Percentiles rank a stretch among this genome's conserved stretches.
phyloP scores from a whole-genome alignment of 768 basidiomycete species.

The Boletus speciosus region DNA sequence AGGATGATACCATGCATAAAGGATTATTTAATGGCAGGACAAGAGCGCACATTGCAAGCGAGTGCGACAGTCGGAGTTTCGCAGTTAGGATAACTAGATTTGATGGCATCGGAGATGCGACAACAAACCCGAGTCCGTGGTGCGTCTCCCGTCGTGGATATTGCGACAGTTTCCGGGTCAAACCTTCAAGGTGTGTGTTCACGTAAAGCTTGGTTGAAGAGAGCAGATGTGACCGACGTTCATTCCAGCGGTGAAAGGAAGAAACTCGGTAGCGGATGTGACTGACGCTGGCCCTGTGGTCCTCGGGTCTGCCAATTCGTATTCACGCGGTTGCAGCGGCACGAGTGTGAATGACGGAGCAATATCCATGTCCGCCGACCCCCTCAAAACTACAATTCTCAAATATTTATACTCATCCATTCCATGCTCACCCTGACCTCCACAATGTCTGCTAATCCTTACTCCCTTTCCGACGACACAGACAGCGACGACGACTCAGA shows the following conservation, averaged over 20 bases:
- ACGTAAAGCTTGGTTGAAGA: constrained; percentile 10
- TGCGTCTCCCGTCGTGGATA: background rate
- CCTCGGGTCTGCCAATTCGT: constrained; percentile 23
- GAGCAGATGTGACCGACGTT: no score
- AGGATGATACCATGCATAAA: constrained; percentile 2
- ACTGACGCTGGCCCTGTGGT: background rate
- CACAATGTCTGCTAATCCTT: constrained; percentile 14
- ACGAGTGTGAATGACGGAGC: constrained; percentile 27
- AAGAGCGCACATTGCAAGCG: background rate
- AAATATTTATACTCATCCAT: constrained; percentile 20
- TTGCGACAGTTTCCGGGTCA: constrained; percentile 4
- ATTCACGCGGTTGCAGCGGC: constrained; percentile 30
- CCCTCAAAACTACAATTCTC: constrained; percentile 16
- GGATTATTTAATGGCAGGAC: background rate
- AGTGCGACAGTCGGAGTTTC: constrained; percentile 14
- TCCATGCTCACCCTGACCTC: constrained; percentile 10
- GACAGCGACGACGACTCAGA: constrained; percentile 47
- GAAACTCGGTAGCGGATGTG: no score
- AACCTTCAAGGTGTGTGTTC: constrained; percentile 10
- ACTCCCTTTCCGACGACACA: constrained; percentile 36
- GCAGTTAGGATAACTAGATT: background rate
- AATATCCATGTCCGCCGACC: constrained; percentile 33
- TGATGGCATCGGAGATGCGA: constrained; percentile 18
- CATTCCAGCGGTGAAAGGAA: no score
- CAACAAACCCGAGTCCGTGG: constrained; percentile 10